A percentile compares a stretch with the other conserved stretches of the same genome.
Evolutionary conservation across 192 early-diverging fungal genomes (phyloP).

Genomic region (Mortierella claussenii): DNA sequence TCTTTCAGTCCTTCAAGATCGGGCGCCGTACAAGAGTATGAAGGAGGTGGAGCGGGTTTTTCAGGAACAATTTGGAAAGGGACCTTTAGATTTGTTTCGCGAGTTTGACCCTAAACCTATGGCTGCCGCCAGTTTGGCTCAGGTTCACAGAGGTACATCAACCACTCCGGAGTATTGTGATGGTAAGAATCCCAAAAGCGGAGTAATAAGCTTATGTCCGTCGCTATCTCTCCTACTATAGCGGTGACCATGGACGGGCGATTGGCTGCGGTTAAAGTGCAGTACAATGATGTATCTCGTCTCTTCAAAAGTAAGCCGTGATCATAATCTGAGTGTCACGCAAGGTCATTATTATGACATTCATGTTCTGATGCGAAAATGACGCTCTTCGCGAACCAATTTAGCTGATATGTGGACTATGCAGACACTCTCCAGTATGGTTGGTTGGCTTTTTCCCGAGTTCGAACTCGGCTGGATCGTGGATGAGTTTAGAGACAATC

Average conservation of each 20-base stretch:
- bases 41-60: constrained; percentile 57
- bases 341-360: background rate
- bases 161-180: too few relatives aligned
- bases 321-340: background rate
- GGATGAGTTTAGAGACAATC: constrained; percentile 55
- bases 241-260: constrained; percentile 57
- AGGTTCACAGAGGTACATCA: constrained; percentile 61
- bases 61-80: constrained; percentile 51
- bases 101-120: constrained; percentile 60
- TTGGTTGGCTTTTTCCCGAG: constrained; percentile 56
- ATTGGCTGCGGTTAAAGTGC: constrained; percentile 59
- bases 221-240: constrained; percentile 15
- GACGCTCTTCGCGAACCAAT: too few relatives aligned
- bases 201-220: background rate
- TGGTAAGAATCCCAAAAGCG: too few relatives aligned
- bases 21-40: constrained; percentile 57
- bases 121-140: constrained; percentile 61
- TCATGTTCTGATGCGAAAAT: background rate
- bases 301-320: constrained; percentile 52
- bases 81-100: constrained; percentile 52
- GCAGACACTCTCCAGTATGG: constrained; percentile 58
- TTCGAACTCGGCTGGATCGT: constrained; percentile 63
- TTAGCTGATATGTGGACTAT: constrained; percentile 61
- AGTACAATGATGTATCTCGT: constrained; percentile 59
- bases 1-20: constrained; percentile 60